phyloP scores from a whole-genome alignment of 805 yeast species.

The Barnettozyma salicaria region DNA sequence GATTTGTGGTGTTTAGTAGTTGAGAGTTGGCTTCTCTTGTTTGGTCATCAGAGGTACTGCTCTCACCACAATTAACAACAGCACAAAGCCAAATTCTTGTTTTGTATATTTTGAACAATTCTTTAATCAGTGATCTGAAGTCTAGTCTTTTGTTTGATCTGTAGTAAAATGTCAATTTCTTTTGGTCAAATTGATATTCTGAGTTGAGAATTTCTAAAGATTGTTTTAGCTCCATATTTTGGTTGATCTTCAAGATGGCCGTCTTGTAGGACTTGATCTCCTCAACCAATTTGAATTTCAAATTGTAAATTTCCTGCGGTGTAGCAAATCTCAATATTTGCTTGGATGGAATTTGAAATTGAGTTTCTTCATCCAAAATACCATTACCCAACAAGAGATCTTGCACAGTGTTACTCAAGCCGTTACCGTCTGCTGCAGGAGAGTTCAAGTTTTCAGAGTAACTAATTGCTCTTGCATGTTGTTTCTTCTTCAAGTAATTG shows the following conservation, averaged over 20 bases:
- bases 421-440: neutral
- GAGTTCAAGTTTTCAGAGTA: constrained; percentile 5
- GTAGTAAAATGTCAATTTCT: constrained; percentile 69
- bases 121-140: constrained; percentile 66
- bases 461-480: constrained; percentile 49
- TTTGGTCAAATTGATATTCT: constrained; percentile 78
- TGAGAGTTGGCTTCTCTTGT: constrained; percentile 11
- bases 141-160: constrained; percentile 61
- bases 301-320: constrained; percentile 57
- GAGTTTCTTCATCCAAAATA: constrained; percentile 34
- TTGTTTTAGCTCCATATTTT: constrained; percentile 33
- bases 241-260: constrained; percentile 45
- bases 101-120: constrained; percentile 67
- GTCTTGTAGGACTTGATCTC: constrained; percentile 68
- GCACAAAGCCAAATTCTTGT: constrained; percentile 85
- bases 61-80: constrained; percentile 21
- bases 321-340: constrained; percentile 74
- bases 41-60: neutral
- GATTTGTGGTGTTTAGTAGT: neutral
- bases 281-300: constrained; percentile 59
- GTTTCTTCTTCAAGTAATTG: constrained; percentile 67
- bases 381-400: constrained; percentile 24
- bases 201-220: constrained; percentile 61
- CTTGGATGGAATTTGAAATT: constrained; percentile 66
- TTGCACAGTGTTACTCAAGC: constrained; percentile 20